Evolutionary conservation across 352 stramenopile genomes (phyloP).

Genomic region (Phytopythium oedochilum): DNA sequence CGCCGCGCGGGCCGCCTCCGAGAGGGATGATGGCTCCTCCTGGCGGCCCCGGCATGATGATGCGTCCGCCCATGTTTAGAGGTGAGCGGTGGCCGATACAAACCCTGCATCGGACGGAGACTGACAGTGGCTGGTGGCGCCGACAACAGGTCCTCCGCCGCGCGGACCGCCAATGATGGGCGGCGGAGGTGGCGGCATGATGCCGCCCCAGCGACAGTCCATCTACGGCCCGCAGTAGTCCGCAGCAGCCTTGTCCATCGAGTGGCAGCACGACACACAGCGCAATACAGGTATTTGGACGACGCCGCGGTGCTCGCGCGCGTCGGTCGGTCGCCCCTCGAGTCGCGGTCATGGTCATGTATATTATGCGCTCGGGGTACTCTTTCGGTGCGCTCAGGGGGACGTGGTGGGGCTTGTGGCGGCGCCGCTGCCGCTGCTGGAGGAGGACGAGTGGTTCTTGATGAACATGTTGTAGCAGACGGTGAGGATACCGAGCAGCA

Average conservation of each 20-base stretch:
- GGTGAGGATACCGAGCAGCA: conserved; percentile 78
- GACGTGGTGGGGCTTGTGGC: conserved; percentile 17
- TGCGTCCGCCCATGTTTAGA: conserved; percentile 73
- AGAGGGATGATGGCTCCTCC: conserved; percentile 74
- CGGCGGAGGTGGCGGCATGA: conserved; percentile 25
- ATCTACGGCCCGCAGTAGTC: conserved; percentile 71
- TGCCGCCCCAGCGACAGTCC: conserved; percentile 41
- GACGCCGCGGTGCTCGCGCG: too few relatives aligned
- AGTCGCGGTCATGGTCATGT: not conserved
- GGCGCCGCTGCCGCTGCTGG: conserved; percentile 11
- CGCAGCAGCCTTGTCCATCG: not conserved
- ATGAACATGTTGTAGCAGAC: conserved; percentile 90
- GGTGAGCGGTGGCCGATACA: conserved; percentile 13
- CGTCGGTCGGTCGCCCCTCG: too few relatives aligned
- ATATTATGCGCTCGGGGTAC: not conserved
- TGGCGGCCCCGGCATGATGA: conserved; percentile 52
- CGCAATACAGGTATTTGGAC: conserved; percentile 1
- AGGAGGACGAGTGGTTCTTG: conserved; percentile 45
- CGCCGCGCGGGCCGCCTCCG: conserved; percentile 57
- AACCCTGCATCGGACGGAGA: not conserved
- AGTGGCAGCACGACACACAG: not conserved
- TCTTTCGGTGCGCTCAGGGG: conserved; percentile 12
- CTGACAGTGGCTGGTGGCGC: not conserved
- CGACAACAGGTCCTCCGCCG: conserved; percentile 36
- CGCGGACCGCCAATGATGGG: conserved; percentile 35